Percentiles rank a stretch among this genome's conserved stretches.
phyloP scores from a whole-genome alignment of 2,329 filamentous ascomycete species.

The Aspergillus sp. region DNA sequence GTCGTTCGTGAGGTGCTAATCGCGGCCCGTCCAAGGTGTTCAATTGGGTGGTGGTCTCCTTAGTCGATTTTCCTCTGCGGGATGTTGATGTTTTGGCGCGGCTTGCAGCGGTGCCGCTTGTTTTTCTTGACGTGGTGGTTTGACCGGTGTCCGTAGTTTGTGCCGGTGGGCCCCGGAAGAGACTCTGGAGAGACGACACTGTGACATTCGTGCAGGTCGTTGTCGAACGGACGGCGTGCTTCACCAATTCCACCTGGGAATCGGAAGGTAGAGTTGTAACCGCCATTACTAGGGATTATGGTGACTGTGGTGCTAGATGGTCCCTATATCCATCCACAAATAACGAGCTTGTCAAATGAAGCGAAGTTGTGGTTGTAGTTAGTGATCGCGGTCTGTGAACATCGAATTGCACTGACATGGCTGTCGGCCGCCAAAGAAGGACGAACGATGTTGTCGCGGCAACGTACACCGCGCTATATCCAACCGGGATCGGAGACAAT shows the following conservation, averaged over 20 bases:
- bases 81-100: constrained; percentile 13
- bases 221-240: constrained; percentile 46
- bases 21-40: constrained; percentile 17
- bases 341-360: not conserved
- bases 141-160: constrained; percentile 14
- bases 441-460: constrained; percentile 5
- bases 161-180: constrained; percentile 23
- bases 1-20: constrained; percentile 31
- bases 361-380: constrained; percentile 7
- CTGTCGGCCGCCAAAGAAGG: not conserved
- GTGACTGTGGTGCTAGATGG: not conserved
- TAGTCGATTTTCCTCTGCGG: too few species aligned
- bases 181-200: constrained; percentile 31
- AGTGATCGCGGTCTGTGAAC: constrained; percentile 8
- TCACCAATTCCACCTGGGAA: constrained; percentile 40
- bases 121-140: constrained; percentile 16
- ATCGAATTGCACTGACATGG: too few species aligned
- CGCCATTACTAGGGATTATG: constrained; percentile 17
- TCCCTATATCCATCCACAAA: not conserved
- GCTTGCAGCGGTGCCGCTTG: constrained; percentile 10
- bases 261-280: constrained; percentile 25
- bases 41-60: constrained; percentile 7
- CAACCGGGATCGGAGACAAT: constrained; percentile 5
- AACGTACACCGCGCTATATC: constrained; percentile 11
- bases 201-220: constrained; percentile 45